Evolutionary conservation across 2,329 filamentous ascomycete species (phyloP).

Genomic region (Penicillium freii): DNA sequence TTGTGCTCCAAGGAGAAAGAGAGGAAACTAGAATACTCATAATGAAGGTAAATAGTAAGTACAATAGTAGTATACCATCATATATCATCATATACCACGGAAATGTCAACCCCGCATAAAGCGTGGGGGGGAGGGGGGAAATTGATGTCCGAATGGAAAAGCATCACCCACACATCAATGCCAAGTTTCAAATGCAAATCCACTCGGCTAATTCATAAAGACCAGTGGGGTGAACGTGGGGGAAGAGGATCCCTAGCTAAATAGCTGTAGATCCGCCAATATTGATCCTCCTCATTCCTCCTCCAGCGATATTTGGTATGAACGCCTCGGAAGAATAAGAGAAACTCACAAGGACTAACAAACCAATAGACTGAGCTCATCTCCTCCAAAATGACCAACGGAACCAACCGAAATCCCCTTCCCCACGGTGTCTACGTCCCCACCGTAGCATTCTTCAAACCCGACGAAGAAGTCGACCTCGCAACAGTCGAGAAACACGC

Average conservation of each 20-base stretch:
- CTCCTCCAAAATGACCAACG: constrained; percentile 24
- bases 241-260: neutral
- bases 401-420: constrained; percentile 30
- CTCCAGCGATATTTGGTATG: neutral
- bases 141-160: neutral
- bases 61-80: neutral
- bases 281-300: neutral
- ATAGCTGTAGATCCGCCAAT: neutral
- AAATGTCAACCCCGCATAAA: constrained; percentile 11
- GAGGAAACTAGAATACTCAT: neutral
- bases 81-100: neutral
- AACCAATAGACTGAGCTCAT: neutral
- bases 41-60: neutral
- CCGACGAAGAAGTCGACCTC: constrained; percentile 64
- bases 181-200: neutral
- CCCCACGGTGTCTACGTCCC: constrained; percentile 65
- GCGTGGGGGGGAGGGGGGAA: neutral
- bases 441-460: constrained; percentile 71
- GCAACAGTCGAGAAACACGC: constrained; percentile 59
- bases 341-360: neutral
- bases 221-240: constrained; percentile 3
- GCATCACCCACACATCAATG: neutral
- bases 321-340: neutral
- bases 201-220: neutral
- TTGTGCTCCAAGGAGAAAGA: neutral